These are phyloP conservation scores for Colletotrichum echinochloae DNA, from an alignment of 2,329 filamentous ascomycete genomes.

Conservation along the genomic window DNA sequence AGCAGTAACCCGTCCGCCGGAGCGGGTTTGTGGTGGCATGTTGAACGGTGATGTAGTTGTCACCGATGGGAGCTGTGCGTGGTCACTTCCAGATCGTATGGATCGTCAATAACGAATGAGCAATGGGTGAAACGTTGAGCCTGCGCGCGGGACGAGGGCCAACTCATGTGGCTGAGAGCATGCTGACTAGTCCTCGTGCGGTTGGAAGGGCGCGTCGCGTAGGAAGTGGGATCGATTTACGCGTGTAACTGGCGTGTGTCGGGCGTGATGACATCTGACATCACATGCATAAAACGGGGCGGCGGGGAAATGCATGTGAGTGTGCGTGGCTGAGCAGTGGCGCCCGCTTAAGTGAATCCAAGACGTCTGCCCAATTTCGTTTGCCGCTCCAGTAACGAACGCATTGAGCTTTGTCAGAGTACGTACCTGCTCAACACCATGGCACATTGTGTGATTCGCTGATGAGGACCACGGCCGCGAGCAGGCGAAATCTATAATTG, in stretches of 20 bases:
- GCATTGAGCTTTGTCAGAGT: too few species aligned
- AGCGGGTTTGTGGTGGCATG: conserved; percentile 55
- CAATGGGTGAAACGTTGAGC: not conserved
- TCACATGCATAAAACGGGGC: conserved; percentile 35
- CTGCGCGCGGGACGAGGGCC: not conserved
- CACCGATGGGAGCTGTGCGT: not conserved
- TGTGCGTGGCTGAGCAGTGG: too few species aligned
- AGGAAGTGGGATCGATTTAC: conserved; percentile 31
- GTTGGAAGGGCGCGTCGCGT: conserved; percentile 35
- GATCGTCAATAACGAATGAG: not conserved
- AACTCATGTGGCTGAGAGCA: conserved; percentile 4
- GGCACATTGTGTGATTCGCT: not conserved
- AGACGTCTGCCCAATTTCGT: not conserved
- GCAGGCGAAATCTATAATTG: not conserved
- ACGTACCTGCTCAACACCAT: not conserved
- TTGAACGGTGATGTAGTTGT: not conserved
- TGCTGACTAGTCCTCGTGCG: conserved; percentile 28
- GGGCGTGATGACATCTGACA: conserved; percentile 20
- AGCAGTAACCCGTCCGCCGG: conserved; percentile 48
- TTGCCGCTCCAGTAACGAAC: too few species aligned
- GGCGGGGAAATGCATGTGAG: not conserved
- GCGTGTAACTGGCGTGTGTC: conserved; percentile 30
- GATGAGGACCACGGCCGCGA: not conserved
- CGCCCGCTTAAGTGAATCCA: not conserved
- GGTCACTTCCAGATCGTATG: conserved; percentile 4